Evolutionary conservation across 202 grass and related monocot genomes (phyloP), one percentile per base, ranked within the genome.

Genomic region (Saccharum hybrid): DNA sequence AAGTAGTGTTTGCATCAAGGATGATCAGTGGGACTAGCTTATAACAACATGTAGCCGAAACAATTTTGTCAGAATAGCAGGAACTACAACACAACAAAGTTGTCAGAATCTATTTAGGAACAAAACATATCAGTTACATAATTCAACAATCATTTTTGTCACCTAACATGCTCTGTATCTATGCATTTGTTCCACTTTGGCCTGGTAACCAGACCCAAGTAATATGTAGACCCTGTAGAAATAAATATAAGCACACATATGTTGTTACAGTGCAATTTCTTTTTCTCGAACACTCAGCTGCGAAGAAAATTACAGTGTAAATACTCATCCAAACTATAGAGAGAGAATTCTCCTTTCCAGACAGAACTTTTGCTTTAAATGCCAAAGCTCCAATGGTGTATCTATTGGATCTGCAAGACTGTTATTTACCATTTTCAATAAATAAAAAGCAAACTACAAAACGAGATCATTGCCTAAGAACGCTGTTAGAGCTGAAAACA

Each of bases 401-500:
- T 57, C 72, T 37, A 77, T 70, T 71, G 67, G 68, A 73, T 86
- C 43, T 34, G 73, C 26, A 62, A 16, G 74, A 79, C 38, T 36
- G 18, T 86, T 86, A 90, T 79, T 86, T 41, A 45, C 68, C 75
- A 39, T 56, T 87, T 87, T 59, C 40, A 71, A 71, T 41, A 34
- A 31, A 81, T 12, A 30, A 80, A 37, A 52, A 33, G 22, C 4
- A 56, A 56, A 56, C 4, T 68, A 52, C 68, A 37, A 21, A 60
- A 56, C 51, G 76, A 40, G 28, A 56, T 92, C 73, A 96, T 91
- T 96, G 91, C 75, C 93, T 93, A 82, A 98, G 93, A 88, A 98
- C 93, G 7, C 91, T 90, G 74, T 98, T 98, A 71, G 96, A 98
- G 73, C 91, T 98, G 75, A 96, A 82, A 57, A 94, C 51, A 8